Evolutionary conservation across 805 yeast genomes (phyloP), one percentile per base, ranked within the genome.

Genomic region (Metschnikowia proteae): DNA sequence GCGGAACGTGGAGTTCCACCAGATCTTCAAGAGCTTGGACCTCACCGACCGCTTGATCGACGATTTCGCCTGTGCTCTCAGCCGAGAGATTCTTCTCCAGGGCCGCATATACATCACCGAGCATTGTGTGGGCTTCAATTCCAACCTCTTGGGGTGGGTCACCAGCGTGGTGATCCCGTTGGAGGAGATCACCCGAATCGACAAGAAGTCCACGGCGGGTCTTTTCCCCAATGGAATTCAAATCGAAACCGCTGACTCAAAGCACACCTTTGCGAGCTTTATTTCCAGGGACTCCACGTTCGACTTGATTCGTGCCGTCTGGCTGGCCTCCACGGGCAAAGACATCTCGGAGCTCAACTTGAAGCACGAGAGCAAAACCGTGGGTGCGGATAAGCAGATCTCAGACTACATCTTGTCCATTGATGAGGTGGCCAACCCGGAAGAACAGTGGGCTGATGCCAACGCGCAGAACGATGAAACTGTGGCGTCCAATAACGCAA

Each of bases 131-230:
- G 88, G 97, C 61, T 94, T 94, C 74, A 84, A 89, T 62, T 86
- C 97, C 6, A 86, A 85, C 56, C 73, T 94, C 35, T 69, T 92
- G 39, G 97, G 96, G 1, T 91, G 97, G 96, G 86, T 89, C 8
- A 88, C 97, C 7, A 86, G 80, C 54, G 69, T 91, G 34, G 78
- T 85, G 3, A 76, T 94, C 17, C 82, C 88, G 0, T 78, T 83
- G 55, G 80, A 76, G 41, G 96, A 89, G 48, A 80, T 94, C 26
- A 73, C 76, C 8, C 73, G 78, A 28, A 80, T 90, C 56, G 97
- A 92, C 59, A 88, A 88, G 65, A 85, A 83, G 49, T 76, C 83
- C 17, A 89, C 97, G 0, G 97, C 88, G 5, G 96, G 95, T 0
- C 71, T 92, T 25, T 89, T 92, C 60, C 96, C 96, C 23, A 92